Base-by-base conservation (phyloP, 768 basidiomycete genomes). In the Mycena rosella region DNA sequence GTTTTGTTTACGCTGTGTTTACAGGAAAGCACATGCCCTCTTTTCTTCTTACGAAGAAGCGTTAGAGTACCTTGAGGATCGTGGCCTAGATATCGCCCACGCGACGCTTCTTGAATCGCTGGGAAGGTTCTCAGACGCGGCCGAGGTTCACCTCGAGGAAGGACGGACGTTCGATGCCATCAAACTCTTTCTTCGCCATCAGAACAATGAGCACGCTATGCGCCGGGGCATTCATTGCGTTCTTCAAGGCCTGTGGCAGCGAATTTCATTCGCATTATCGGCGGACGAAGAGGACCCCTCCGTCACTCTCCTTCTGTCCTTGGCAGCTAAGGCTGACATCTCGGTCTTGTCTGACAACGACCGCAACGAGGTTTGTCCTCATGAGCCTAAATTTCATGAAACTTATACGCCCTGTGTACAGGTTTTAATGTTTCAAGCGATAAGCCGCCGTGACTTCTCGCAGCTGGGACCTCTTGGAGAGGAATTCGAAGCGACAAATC, bases 1-100 rank as follows among this genome's bases (percentile, higher is more conserved):
- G 32, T 62, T 36, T 11, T 29, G 15, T 52, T 53, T 60, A 48
- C 55, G 36, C 20, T 6, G 49, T 13, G 63, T 67, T 53, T 48
- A 60, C 40, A 91, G 91, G 24, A 78, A 85, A 74, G 83, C 83
- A 26, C 60, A 78, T 60, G 67, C 75, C 9, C 73, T 92, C 4
- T 92, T 92, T 64, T 66, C 78, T 0, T 78, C 83, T 0, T 76
- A 81, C 0, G 86, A 91, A 24, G 87, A 89, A 24, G 81, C 81
- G 22, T 68, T 89, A n/a, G 83, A 85, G 40, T 92, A 88, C 64
- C 79, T 89, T 20, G 85, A 89, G 60, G 82, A 87, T 5, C 82
- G 82, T 48, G 85, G 84, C 38, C 76, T 92, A 8, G 86, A 88
- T 68, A 65, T 80, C 15, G 83, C 86, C 9, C 86, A 81, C 9